Conservation (phyloP, 2,329 filamentous ascomycete species). For the Alternaria longipes region DNA sequence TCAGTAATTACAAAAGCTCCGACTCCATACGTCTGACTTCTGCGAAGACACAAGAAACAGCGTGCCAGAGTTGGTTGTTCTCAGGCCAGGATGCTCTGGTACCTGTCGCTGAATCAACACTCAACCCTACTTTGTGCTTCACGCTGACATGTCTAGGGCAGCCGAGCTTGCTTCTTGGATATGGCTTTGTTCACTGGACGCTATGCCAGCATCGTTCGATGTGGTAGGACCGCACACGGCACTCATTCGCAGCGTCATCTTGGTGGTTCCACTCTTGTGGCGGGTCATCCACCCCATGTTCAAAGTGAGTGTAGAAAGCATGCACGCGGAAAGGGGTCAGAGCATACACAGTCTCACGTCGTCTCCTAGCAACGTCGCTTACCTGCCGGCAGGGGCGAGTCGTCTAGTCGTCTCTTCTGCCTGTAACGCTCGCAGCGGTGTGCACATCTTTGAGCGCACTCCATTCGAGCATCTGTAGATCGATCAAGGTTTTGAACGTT, state of each 20-base stretch:
- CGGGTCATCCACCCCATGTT: not conserved
- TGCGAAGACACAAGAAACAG: not conserved
- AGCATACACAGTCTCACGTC: not conserved
- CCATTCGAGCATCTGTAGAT: conserved; percentile 5
- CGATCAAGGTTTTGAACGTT: not conserved
- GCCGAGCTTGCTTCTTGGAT: not conserved
- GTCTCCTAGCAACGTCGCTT: conserved; percentile 1
- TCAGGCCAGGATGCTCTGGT: not conserved
- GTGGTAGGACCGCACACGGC: not conserved
- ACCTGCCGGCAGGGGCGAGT: not conserved
- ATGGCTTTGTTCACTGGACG: not conserved
- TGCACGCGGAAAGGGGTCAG: not conserved
- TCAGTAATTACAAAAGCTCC: too few relatives aligned
- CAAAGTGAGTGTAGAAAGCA: not conserved
- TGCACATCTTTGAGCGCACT: conserved; percentile 4
- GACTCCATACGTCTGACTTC: too few relatives aligned
- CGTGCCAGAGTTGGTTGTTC: not conserved
- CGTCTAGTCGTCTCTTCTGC: not conserved
- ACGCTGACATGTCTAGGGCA: not conserved
- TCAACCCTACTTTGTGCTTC: not conserved
- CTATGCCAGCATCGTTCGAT: not conserved
- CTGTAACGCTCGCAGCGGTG: not conserved
- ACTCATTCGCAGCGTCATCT: not conserved
- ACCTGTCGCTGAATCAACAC: not conserved
- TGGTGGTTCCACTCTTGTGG: not conserved